Percentiles rank a stretch among this genome's conserved stretches.
phyloP scores from a whole-genome alignment of 352 stramenopile genomes.

The Pythium coloratum region DNA sequence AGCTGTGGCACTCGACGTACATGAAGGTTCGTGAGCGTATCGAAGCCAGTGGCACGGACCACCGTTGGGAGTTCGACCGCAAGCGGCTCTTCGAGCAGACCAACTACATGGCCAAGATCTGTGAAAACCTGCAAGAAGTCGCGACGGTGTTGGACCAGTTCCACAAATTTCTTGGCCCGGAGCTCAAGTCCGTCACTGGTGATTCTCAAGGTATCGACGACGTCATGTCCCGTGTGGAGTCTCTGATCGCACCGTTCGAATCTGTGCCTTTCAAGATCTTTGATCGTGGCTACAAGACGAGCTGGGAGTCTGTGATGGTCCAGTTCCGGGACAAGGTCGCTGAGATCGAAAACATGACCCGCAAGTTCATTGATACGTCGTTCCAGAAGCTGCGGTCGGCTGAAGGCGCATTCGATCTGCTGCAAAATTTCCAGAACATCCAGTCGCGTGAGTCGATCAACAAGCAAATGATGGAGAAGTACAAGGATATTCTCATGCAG shows the following conservation, averaged over 20 bases:
- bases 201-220: slow-evolving; percentile 94
- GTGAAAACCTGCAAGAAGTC: slow-evolving; percentile 93
- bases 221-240: slow-evolving; percentile 88
- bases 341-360: slow-evolving; percentile 95
- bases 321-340: slow-evolving; percentile 93
- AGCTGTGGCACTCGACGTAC: slow-evolving; percentile 94
- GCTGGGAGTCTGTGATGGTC: slow-evolving; percentile 94
- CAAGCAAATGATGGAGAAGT: slow-evolving; percentile 96
- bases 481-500: slow-evolving; percentile 96
- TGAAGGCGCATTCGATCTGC: slow-evolving; percentile 94
- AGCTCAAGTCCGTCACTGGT: slow-evolving; percentile 95
- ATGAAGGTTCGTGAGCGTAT: slow-evolving; percentile 94
- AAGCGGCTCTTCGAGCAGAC: slow-evolving; percentile 95
- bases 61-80: slow-evolving; percentile 95
- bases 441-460: slow-evolving; percentile 95
- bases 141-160: slow-evolving; percentile 94
- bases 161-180: slow-evolving; percentile 94
- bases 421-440: slow-evolving; percentile 98
- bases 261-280: slow-evolving; percentile 94
- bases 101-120: slow-evolving; percentile 97
- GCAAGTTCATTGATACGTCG: slow-evolving; percentile 94
- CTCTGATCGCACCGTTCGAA: slow-evolving; percentile 85
- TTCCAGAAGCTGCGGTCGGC: slow-evolving; percentile 95
- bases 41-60: slow-evolving; percentile 92
- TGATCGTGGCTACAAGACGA: slow-evolving; percentile 93